Evolutionary conservation across 768 basidiomycete genomes (phyloP).

Genomic region (Mycena rebaudengoi): DNA sequence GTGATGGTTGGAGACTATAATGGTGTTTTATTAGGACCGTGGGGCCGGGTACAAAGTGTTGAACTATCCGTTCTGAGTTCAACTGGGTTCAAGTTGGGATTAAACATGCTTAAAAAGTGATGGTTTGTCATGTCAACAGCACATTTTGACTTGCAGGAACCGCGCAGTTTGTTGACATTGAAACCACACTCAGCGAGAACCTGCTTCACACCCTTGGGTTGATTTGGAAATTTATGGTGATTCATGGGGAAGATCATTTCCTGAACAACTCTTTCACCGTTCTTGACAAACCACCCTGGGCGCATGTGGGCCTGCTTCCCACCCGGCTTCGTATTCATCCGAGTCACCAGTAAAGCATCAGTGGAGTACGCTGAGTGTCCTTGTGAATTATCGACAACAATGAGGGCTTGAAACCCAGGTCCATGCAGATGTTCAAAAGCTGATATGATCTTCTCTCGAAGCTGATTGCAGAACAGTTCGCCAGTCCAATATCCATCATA

Average conservation of each 20-base stretch:
- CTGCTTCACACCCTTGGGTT: conserved; percentile 41
- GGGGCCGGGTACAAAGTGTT: too few relatives aligned
- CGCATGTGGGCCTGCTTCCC: conserved; percentile 46
- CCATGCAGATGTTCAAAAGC: conserved; percentile 28
- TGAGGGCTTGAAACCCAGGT: conserved; percentile 45
- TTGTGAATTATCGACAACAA: conserved; percentile 54
- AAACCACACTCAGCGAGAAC: too few relatives aligned
- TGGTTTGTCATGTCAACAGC: too few relatives aligned
- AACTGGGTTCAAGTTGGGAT: too few relatives aligned
- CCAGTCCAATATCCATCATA: too few relatives aligned
- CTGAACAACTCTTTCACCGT: conserved; percentile 27
- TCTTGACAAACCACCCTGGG: conserved; percentile 28
- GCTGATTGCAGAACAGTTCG: not conserved
- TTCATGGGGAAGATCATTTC: conserved; percentile 33
- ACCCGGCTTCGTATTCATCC: conserved; percentile 46
- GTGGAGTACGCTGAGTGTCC: conserved; percentile 47
- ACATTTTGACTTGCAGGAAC: too few relatives aligned
- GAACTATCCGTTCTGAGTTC: too few relatives aligned
- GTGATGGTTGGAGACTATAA: too few relatives aligned
- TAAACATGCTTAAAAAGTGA: too few relatives aligned
- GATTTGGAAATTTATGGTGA: conserved; percentile 22
- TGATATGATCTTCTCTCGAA: conserved; percentile 17
- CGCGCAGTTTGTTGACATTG: too few relatives aligned
- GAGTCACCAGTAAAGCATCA: conserved; percentile 44
- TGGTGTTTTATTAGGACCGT: too few relatives aligned